Base-by-base conservation (phyloP, 805 yeast species). In the Zygoascus bituminiphila region DNA sequence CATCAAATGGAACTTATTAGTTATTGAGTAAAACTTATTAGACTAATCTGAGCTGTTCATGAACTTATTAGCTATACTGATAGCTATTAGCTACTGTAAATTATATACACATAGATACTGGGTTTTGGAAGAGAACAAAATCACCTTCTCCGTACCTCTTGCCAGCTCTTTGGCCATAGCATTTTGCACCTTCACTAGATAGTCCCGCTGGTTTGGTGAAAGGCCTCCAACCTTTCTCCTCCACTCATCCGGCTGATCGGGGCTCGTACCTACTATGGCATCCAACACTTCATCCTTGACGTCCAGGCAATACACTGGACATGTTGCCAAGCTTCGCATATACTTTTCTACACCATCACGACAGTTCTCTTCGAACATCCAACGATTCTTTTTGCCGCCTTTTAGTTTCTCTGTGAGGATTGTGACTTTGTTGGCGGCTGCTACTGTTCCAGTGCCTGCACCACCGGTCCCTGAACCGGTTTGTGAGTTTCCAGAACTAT, bases 181-280 rank as follows among this genome's bases (percentile, higher is more conserved):
- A 53, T 77, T 79, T 62, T 84, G 84, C 12, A 93, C 82, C 49
- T 79, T 81, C 17, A 78, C 68, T 8, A 91, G 82, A 66, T 84
- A 89, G 47, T 88, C 87, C 62, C 88, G 74, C 14, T 95, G 94
- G 1, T 81, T 74, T 3, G 93, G 84, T n/a, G 86, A 80, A 2
- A 84, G 77, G 17, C 91, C 88, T 6, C 89, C 85, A 4, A 91
- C 88, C 55, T 85, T 84, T 57, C 94, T 75, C 46, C 82, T 69
- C 87, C 88, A 82, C 48, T 66, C 70, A 22, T 66, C 70, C 4
- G 52, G 53, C 12, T 57, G 54, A 26, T 52, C 52, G 9, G 66
- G 65, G 4, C 65, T 51, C 0, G 62, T 52, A 6, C 57, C 49
- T 7, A 54, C 44, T 36, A 91, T 84, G 75, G 88, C 84, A 45